A percentile compares a stretch with the other conserved stretches of the same genome.
Evolutionary conservation across 1,284 basidiomycete species (phyloP).

Genomic region (Marasmius fiardii): DNA sequence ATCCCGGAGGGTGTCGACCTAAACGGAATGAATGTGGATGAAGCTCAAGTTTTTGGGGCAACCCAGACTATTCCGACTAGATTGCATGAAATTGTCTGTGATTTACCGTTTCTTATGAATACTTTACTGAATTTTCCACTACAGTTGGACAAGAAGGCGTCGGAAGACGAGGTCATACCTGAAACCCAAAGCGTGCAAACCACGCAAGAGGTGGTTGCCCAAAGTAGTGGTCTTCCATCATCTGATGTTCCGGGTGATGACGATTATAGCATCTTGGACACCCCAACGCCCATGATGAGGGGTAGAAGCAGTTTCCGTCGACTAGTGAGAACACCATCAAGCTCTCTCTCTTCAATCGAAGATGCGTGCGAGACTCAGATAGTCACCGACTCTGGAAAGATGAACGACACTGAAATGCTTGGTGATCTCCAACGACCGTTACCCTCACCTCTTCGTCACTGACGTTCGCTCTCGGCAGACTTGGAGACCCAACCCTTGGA

Average conservation of each 20-base stretch:
- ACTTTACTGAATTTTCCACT: neutral
- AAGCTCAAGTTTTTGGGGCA: conserved; percentile 48
- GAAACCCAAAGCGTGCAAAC: conserved; percentile 37
- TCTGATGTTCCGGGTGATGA: neutral
- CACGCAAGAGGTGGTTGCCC: neutral
- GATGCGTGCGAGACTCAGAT: conserved; percentile 5
- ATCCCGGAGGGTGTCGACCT: conserved; percentile 20
- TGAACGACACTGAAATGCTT: conserved; percentile 42
- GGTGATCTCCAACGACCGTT: conserved; percentile 23
- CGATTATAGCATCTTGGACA: conserved; percentile 1
- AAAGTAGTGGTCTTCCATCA: neutral
- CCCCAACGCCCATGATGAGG: neutral
- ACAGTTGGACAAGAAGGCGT: conserved; percentile 22
- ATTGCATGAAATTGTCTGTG: conserved; percentile 54
- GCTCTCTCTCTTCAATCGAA: neutral
- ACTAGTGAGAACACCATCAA: neutral
- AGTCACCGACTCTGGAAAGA: conserved; percentile 6
- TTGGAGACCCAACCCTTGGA: conserved; percentile 29
- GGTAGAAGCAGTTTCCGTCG: neutral
- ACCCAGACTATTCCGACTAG: conserved; percentile 51
- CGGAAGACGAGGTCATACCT: conserved; percentile 28
- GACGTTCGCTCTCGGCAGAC: conserved; percentile 26
- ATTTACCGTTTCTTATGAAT: neutral
- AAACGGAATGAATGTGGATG: conserved; percentile 22
- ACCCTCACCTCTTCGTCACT: neutral